Evolutionary conservation across 108 stramenopile species (phyloP).

Genomic region (Pseudonitzschia multistriata): DNA sequence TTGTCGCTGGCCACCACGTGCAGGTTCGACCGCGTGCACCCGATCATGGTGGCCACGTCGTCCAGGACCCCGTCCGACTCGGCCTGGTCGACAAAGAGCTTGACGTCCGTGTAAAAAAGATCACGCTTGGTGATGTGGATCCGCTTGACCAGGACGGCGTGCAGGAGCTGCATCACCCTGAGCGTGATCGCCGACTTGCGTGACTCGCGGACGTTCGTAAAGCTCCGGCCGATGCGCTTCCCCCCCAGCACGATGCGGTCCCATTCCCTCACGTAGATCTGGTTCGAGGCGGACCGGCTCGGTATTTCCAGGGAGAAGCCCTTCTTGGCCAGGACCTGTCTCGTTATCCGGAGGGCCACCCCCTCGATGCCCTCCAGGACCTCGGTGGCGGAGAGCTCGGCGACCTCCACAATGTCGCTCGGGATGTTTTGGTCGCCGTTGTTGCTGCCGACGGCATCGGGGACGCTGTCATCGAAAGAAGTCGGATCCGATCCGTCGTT

Average conservation of each 20-base stretch:
- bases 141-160: conserved; percentile 84
- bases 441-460: not conserved
- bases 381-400: conserved; percentile 60
- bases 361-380: conserved; percentile 84
- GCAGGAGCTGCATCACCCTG: conserved; percentile 91
- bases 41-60: conserved; percentile 95
- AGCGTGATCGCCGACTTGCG: conserved; percentile 94
- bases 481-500: conserved; percentile 14
- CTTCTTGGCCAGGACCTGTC: conserved; percentile 60
- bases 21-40: conserved; percentile 93
- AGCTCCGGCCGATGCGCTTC: conserved; percentile 59
- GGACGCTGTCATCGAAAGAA: conserved; percentile 3
- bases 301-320: conserved; percentile 84
- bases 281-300: conserved; percentile 83
- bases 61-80: conserved; percentile 94
- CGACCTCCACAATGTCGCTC: conserved; percentile 71
- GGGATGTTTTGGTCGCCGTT: conserved; percentile 27
- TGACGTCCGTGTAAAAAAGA: conserved; percentile 98
- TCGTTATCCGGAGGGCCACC: conserved; percentile 64
- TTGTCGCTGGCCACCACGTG: conserved; percentile 98
- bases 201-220: conserved; percentile 83
- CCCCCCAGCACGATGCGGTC: conserved; percentile 87
- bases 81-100: conserved; percentile 93
- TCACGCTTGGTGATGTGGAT: conserved; percentile 99
- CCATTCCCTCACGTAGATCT: conserved; percentile 89